Evolutionary conservation across 768 basidiomycete species (phyloP), one percentile per base, ranked within the genome.

Genomic region (Tulasnella sp.): DNA sequence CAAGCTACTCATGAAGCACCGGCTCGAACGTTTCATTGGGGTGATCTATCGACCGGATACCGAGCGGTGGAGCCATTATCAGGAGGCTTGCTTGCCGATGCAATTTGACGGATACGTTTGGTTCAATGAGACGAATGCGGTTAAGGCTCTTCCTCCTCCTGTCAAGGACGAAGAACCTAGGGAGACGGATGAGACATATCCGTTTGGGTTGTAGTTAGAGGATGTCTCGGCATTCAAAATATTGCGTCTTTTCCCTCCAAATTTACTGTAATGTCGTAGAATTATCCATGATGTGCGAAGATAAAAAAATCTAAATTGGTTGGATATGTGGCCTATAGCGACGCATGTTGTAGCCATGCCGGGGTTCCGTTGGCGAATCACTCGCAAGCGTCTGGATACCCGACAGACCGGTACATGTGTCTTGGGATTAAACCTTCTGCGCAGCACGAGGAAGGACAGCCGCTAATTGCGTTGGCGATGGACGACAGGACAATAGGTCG

Each of bases 21-120:
- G 84, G 18, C 82, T 80, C 79, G 83, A 85, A 81, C 83, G 84
- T 16, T 85, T 85, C 82, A 85, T 85, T 69, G 85, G 85, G 28
- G 84, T 85, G 44, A 83, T 85, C 28, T 85, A 85, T 78, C 77
- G 84, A 18, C 83, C 81, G 4, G 75, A 77, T 24, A 84, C 85
- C 8, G 84, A 85, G 72, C 60, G 83, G 1, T 82, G 82, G 80
- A 85, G 84, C 72, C 85, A 85, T 79, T 85, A 85, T 77, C 82
- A 82, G 6, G 81, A 77, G 54, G 84, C 84, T 82, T 83, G 81
- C 50, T 81, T 82, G 0, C 84, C 84, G 14, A 78, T 83, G 28
- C 85, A 85, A 81, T 84, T 83, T 75, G 85, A 85, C 77, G 83
- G 82, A n/a, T 81, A 80, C 41, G 77, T 81, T 22, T 81, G 80